Conservation (phyloP, 495 filamentous ascomycete genomes). For the Penicillium robsamsonii region DNA sequence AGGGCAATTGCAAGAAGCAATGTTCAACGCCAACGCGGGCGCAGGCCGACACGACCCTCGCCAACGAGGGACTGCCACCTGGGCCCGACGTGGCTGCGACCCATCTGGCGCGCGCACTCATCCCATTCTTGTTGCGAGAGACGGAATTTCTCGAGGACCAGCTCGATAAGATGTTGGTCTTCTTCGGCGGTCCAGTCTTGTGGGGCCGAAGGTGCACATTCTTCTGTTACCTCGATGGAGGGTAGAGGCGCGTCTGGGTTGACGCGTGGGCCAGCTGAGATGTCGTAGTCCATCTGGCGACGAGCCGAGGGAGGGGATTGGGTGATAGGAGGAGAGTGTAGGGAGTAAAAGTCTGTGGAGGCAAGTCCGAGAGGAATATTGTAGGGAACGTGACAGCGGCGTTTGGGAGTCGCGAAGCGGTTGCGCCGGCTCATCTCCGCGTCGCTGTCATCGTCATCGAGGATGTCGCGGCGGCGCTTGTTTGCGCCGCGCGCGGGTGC, state of each 20-base stretch:
- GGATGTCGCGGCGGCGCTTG: slow-evolving; percentile 59
- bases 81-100: slow-evolving; percentile 57
- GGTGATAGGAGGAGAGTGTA: slow-evolving; percentile 46
- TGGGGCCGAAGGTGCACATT: slow-evolving; percentile 5
- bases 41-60: slow-evolving; percentile 56
- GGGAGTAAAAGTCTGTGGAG: slow-evolving; percentile 60
- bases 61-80: slow-evolving; percentile 67
- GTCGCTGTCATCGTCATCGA: slow-evolving; percentile 51
- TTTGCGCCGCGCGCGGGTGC: slow-evolving; percentile 51
- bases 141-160: slow-evolving; percentile 72
- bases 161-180: slow-evolving; percentile 67
- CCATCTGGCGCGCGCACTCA: slow-evolving; percentile 69
- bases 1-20: slow-evolving; percentile 1
- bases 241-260: slow-evolving; percentile 40
- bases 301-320: slow-evolving; percentile 37
- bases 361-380: slow-evolving; percentile 66
- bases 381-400: slow-evolving; percentile 62
- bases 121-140: slow-evolving; percentile 75
- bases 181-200: slow-evolving; percentile 64
- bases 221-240: slow-evolving; percentile 40
- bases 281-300: slow-evolving; percentile 8
- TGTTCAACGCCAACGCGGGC: slow-evolving; percentile 40
- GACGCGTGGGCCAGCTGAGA: slow-evolving; percentile 15
- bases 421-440: slow-evolving; percentile 37
- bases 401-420: slow-evolving; percentile 65